Evolutionary conservation across 2,329 filamentous ascomycete genomes (phyloP).

Genomic region (Penicillium sp.): DNA sequence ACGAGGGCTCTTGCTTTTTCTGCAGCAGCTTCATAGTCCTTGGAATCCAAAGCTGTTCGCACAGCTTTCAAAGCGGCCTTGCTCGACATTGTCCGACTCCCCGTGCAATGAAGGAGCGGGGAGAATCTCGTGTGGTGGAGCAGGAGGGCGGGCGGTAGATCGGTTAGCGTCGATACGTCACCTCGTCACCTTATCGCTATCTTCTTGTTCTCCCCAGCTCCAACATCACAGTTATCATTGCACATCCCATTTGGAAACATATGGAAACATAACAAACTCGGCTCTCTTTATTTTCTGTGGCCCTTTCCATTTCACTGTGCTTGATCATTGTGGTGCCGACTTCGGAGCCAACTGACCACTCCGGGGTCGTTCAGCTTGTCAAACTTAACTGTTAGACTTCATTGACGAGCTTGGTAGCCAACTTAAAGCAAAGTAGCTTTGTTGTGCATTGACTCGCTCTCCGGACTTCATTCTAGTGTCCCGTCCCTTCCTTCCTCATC

Average conservation of each 20-base stretch:
- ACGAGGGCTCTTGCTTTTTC: conserved; percentile 65
- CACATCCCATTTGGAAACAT: neutral
- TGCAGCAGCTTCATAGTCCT: conserved; percentile 73
- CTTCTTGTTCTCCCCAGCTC: conserved; percentile 10
- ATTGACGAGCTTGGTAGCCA: neutral
- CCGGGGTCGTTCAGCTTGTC: neutral
- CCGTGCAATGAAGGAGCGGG: conserved; percentile 16
- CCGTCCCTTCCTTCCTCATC: neutral
- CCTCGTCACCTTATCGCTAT: conserved; percentile 17
- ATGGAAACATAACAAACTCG: neutral
- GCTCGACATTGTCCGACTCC: conserved; percentile 34
- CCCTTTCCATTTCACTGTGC: neutral
- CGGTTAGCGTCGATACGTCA: conserved; percentile 27
- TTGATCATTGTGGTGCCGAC: neutral
- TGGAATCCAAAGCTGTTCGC: conserved; percentile 68
- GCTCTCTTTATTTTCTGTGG: neutral
- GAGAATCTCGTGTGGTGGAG: conserved; percentile 20
- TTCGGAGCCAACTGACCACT: neutral
- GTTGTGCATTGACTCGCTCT: neutral
- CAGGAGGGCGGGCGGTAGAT: conserved; percentile 5
- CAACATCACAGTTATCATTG: neutral
- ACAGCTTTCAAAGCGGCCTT: conserved; percentile 80
- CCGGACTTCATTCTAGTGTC: neutral
- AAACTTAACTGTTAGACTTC: neutral
- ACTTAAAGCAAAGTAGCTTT: neutral